phyloP scores from a whole-genome alignment of 1,284 basidiomycete genomes.

The Austroboletus olivaceoglutinosus region DNA sequence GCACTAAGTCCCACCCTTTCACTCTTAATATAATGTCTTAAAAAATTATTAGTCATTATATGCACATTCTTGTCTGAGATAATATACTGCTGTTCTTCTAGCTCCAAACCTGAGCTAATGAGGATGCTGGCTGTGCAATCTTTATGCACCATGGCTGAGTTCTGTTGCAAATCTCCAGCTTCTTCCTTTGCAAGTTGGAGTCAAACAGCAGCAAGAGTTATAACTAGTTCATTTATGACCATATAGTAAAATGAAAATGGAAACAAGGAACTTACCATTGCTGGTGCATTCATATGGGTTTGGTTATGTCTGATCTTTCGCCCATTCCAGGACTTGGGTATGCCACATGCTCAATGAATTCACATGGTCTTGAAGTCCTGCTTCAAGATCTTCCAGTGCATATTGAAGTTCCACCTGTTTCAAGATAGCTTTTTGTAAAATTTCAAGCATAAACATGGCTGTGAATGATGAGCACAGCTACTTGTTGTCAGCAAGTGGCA shows the following conservation, averaged over 20 bases:
- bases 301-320: not conserved
- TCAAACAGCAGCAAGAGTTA: not conserved
- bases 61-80: not conserved
- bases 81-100: slow-evolving; percentile 1
- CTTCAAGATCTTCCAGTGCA: not conserved
- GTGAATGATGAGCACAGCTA: not conserved
- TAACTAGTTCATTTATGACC: not conserved
- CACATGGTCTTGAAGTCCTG: not conserved
- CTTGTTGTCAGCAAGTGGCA: too few species aligned
- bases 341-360: not conserved
- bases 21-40: not conserved
- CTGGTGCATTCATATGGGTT: not conserved
- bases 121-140: not conserved
- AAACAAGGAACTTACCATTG: not conserved
- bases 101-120: not conserved
- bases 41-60: not conserved
- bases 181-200: not conserved
- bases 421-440: not conserved
- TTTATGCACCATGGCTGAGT: not conserved
- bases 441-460: not conserved
- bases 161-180: not conserved
- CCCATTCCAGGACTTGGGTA: not conserved
- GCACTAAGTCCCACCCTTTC: not conserved
- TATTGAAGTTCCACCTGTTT: not conserved
- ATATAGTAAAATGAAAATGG: not conserved